Conservation (phyloP, 1,139 yeast species). For the Kurtzmaniella quercitrusa region DNA sequence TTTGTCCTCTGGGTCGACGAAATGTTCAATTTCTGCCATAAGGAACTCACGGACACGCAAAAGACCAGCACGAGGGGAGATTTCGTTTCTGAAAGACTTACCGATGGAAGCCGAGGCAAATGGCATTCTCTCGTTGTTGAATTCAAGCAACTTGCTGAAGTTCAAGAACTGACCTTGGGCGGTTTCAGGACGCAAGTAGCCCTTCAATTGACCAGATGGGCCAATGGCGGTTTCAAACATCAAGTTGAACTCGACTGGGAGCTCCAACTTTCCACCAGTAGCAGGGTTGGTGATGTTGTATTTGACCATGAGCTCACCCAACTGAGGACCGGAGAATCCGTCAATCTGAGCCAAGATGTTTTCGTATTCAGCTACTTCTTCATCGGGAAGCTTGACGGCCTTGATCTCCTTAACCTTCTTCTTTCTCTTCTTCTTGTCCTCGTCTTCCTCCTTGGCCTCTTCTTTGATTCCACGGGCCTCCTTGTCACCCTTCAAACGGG, state of each 20-base stretch:
- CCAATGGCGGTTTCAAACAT: constrained; percentile 99
- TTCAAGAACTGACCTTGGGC: constrained; percentile 99
- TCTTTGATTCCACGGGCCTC: constrained; percentile 80
- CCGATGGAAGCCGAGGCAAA: constrained; percentile 99
- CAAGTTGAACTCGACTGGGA: constrained; percentile 92
- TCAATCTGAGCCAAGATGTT: constrained; percentile 87
- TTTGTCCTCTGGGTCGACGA: constrained; percentile 89
- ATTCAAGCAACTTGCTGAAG: constrained; percentile 88
- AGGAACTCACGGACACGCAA: constrained; percentile 97
- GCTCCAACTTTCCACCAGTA: constrained; percentile 80
- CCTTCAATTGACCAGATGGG: constrained; percentile 94
- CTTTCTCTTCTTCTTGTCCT: constrained; percentile 79
- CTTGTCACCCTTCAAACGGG: constrained; percentile 92
- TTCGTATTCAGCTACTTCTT: constrained; percentile 75
- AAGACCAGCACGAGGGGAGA: constrained; percentile 96
- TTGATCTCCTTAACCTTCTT: constrained; percentile 96
- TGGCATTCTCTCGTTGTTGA: constrained; percentile 95
- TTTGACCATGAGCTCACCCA: constrained; percentile 82
- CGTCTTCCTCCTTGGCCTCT: constrained; percentile 57
- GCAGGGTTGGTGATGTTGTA: constrained; percentile 86
- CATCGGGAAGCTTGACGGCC: constrained; percentile 81
- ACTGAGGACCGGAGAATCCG: constrained; percentile 87
- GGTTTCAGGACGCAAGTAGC: constrained; percentile 96
- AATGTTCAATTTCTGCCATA: constrained; percentile 99
- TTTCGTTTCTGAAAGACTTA: constrained; percentile 97